Evolutionary conservation across 129 eudicot genomes (phyloP), one percentile per base, ranked within the genome.

Genomic region (Artemisia tridentata): DNA sequence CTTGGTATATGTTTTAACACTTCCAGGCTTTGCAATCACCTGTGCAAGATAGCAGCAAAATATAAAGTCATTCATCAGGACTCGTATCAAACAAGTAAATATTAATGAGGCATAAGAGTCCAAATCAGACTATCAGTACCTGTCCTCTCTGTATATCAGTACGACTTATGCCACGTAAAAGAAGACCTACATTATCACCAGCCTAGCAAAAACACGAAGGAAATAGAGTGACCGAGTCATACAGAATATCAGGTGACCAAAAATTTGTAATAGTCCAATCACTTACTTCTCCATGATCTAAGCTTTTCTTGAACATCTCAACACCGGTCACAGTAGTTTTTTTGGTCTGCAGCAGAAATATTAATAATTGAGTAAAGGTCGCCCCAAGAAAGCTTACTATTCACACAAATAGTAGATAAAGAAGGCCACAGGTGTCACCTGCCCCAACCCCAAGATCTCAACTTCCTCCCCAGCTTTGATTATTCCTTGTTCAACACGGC

Each of bases 161-260:
- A 29, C 96, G 78, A 73, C 88, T 89, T 68, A 89, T 77, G 16
- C 96, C 98, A 83, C 95, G 98, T 43, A 89, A 76, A 80, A 92
- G 92, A 65, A 92, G 95, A 45, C 98, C 95, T 53, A 92, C 96
- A 50, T 89, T 92, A 82, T 92, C 98, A 53, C 98, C 98, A 72
- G 96, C 98, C 98, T 92, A 69, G 68, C 41, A 59, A 7, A 38
- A 78, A 71, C 43, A 34, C 18, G 41, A 10, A 46, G 41, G 65
- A 64, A 27, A 48, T 38, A 38, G 7, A 50, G 27, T 61, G 72
- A 50, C 47, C 38, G 8, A 15, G 38, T 20, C 31, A 64, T 23
- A 57, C 7, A 67, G 25, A 41, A 18, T n/a, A 58, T 14, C n/a
- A 23, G 34, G 12, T 51, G 31, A 19, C 17, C 41, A 47, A 65